Evolutionary conservation across 1,284 basidiomycete species (phyloP), one percentile per base, ranked within the genome.

Genomic region (Marasmius oreades): DNA sequence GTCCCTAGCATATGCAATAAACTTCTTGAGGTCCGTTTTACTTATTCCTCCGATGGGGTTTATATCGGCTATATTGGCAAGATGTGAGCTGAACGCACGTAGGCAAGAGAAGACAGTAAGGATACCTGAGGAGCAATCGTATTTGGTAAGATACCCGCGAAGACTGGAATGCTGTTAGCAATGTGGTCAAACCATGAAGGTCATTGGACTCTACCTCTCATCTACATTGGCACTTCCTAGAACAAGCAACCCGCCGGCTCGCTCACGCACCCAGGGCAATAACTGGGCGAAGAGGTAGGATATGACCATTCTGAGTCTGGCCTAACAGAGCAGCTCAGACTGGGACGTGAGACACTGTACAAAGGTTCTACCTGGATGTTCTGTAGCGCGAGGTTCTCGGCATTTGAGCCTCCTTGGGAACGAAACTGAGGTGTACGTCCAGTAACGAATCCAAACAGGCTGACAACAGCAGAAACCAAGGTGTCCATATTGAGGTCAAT

Each of bases 21-120:
- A 99, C 61, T 87, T 88, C 77, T 98, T 99, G 60, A 99, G 75
- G 72, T 99, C 97, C 0, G 93, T 95, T 74, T 99, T 99, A 71
- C 92, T 95, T 70, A 99, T 98, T 1, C 91, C 93, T 7, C 97
- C 97, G 64, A 99, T 99, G 3, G 96, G 97, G 70, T 99, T 99
- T 68, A 99, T 85, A 69, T 99, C 96, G 53, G 97, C 93, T 94
- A 65, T 23, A 55, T 34, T 33, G 55, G 46, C 52, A 59, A 18
- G 16, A 8, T 33, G 22, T 23, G 34, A 31, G 42, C 63, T 53
- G 3, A 57, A 2, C 57, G 42, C 34, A 7, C 10, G 8, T 12
- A 26, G 33, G 5, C 10, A 24, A 24, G 2, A 14, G 34, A 23
- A 33, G 37, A 56, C 2, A 31, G 10, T 16, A 18, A 18, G 12